A percentile compares a stretch with the other conserved stretches of the same genome.
phyloP scores from a whole-genome alignment of 768 basidiomycete species.

The Collybia sp. region DNA sequence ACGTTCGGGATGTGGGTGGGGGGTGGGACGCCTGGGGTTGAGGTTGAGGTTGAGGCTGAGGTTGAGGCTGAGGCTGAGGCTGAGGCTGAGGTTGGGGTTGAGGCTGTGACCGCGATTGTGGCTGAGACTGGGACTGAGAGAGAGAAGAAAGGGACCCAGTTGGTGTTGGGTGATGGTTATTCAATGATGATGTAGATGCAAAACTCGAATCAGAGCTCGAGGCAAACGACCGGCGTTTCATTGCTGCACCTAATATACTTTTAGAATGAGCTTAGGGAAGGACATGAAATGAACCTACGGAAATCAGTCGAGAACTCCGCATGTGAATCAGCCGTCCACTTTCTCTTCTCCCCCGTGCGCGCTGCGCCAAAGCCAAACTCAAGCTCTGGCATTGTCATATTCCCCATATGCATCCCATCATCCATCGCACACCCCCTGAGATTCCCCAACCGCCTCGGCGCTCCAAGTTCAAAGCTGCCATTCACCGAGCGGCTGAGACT shows the following conservation, averaged over 20 bases:
- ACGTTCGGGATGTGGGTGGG: constrained; percentile 6
- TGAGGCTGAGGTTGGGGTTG: constrained; percentile 6
- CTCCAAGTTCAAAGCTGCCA: no score
- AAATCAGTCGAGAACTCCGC: constrained; percentile 22
- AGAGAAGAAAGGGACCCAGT: constrained; percentile 9
- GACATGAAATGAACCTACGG: constrained; percentile 20
- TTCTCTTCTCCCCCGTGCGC: constrained; percentile 26
- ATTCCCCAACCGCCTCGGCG: no score
- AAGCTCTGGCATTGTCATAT: no score
- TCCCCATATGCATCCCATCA: no score
- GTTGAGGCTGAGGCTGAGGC: background rate
- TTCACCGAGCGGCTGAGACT: background rate
- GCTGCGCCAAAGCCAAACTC: background rate
- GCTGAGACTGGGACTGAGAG: constrained; percentile 6
- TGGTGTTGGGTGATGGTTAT: no score
- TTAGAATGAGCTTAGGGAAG: background rate
- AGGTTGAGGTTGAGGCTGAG: constrained; percentile 11
- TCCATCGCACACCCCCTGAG: no score
- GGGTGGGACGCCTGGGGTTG: constrained; percentile 12
- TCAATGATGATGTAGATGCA: constrained; percentile 12
- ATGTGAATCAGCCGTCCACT: constrained; percentile 23
- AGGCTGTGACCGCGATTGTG: constrained; percentile 6
- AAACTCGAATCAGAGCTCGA: constrained; percentile 23
- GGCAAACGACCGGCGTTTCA: constrained; percentile 33
- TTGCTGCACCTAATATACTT: constrained; percentile 15